Base-by-base conservation (phyloP, 1,284 basidiomycete genomes). In the Meripilus lineatus region DNA sequence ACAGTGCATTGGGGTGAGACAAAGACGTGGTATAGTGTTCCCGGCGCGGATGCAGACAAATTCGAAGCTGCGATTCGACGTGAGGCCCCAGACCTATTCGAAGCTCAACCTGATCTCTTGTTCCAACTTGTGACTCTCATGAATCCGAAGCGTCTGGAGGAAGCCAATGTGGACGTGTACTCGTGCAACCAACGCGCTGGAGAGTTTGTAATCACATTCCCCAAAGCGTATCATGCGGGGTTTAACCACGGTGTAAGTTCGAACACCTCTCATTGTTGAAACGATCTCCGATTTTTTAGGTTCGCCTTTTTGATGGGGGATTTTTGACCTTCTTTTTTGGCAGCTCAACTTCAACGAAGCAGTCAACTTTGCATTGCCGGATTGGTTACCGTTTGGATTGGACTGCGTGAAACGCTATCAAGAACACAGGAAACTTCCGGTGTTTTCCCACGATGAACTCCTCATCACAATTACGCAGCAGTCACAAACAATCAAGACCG, bases 21-120 rank as follows among this genome's bases (percentile, higher is more conserved):
- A 34, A 99, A 99, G 74, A 99, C 95, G 0, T 99, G 96, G 96
- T 99, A 99, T 67, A 95, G 95, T 45, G 88, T 99, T 34, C 95
- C 96, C 1, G 96, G 91, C 20, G 81, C 81, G 44, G 89, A 96
- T 55, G 93, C 95, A 21, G 90, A 92, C 55, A 92, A 91, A 64
- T 97, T 99, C 58, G 96, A 99, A 69, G 84, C 88, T 15, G 95
- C 95, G 5, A 97, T 99, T 68, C 89, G 87, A 66, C 77, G 78
- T 41, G 93, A 96, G 62, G 96, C 96, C 4, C 96, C 96, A 5
- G 96, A 99, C 64, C 78, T 99, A n/a, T 99, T 99, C 62, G 93
- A 98, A 61, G 89, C 93, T 38, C 93, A 97, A 63, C 95, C 96
- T 0, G 92, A 97, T 64, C 75, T 99, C 44, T 81, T 99, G 33